These are phyloP conservation scores for Solanum megistacrolobum DNA, from an alignment of 257 asterid genomes.

Conservation along the genomic window DNA sequence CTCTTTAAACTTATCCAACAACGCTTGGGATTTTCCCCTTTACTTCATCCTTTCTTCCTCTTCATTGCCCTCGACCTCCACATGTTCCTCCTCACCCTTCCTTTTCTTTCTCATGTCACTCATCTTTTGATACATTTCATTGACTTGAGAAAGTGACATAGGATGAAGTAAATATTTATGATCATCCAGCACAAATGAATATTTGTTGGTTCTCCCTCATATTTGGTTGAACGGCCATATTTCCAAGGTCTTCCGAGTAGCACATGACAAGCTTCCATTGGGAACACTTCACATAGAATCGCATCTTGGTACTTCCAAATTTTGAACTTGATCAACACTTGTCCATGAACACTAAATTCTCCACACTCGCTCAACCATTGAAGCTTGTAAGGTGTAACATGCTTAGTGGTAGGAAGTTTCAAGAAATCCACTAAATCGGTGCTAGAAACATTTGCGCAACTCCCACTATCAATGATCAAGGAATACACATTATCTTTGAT, in stretches of 20 bases:
- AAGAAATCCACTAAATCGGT: background rate
- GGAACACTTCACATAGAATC: background rate
- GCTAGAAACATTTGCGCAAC: background rate
- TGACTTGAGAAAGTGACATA: no score
- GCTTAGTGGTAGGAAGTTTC: background rate
- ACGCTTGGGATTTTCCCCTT: background rate
- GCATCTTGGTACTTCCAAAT: background rate
- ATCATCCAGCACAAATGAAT: background rate
- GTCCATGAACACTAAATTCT: no score
- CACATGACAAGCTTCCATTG: background rate
- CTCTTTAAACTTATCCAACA: background rate
- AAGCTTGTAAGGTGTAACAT: background rate
- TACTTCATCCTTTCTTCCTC: background rate
- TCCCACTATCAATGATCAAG: no score
- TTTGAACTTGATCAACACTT: no score
- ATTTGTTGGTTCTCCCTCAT: background rate
- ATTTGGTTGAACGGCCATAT: no score
- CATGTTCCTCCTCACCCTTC: background rate
- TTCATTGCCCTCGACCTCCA: background rate
- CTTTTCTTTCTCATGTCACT: background rate
- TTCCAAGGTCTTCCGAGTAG: background rate
- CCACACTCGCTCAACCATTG: no score
- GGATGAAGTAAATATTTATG: background rate
- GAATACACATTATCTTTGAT: no score
- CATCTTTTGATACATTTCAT: no score